Percentiles rank a stretch among this genome's conserved stretches.
These are phyloP conservation scores for Penicillium subrubescens DNA, from an alignment of 495 filamentous ascomycete species.

Conservation along the genomic window DNA sequence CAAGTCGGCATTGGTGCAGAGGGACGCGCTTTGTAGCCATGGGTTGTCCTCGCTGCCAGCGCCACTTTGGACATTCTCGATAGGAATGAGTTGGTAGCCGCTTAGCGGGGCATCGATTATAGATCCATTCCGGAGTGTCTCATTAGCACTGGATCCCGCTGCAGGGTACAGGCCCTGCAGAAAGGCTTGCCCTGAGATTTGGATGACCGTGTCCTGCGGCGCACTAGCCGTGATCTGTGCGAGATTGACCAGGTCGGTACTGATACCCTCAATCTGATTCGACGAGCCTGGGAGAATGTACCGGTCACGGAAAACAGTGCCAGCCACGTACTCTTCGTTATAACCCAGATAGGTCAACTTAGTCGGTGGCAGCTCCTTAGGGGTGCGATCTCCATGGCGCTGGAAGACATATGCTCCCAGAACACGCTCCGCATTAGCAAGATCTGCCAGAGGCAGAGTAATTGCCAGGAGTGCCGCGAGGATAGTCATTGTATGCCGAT, in stretches of 20 bases:
- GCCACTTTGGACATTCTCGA: conserved; percentile 36
- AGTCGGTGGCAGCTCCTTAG: conserved; percentile 15
- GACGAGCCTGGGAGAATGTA: conserved; percentile 53
- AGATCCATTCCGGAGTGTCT: conserved; percentile 53
- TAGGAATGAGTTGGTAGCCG: conserved; percentile 51
- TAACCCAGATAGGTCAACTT: conserved; percentile 57
- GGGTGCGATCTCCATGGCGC: conserved; percentile 22
- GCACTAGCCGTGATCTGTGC: conserved; percentile 54
- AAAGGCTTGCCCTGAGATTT: conserved; percentile 52
- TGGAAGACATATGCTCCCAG: conserved; percentile 21
- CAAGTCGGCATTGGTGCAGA: conserved; percentile 53
- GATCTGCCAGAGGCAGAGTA: conserved; percentile 7
- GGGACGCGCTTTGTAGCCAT: conserved; percentile 54
- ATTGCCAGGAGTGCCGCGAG: background rate
- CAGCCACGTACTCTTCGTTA: conserved; percentile 55
- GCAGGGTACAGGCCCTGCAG: conserved; percentile 60
- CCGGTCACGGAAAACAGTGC: conserved; percentile 58
- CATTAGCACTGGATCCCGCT: conserved; percentile 34
- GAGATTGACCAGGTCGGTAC: conserved; percentile 52
- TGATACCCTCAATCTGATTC: conserved; percentile 54
- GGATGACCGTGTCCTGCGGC: conserved; percentile 58
- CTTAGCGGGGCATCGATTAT: conserved; percentile 48
- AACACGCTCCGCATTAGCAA: conserved; percentile 12
- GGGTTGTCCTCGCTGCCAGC: conserved; percentile 49
- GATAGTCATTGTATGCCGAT: background rate